Percentiles rank a stretch among this genome's conserved stretches.
Conservation (phyloP, 345 rosid genomes). For the Euclidium syriacum region DNA sequence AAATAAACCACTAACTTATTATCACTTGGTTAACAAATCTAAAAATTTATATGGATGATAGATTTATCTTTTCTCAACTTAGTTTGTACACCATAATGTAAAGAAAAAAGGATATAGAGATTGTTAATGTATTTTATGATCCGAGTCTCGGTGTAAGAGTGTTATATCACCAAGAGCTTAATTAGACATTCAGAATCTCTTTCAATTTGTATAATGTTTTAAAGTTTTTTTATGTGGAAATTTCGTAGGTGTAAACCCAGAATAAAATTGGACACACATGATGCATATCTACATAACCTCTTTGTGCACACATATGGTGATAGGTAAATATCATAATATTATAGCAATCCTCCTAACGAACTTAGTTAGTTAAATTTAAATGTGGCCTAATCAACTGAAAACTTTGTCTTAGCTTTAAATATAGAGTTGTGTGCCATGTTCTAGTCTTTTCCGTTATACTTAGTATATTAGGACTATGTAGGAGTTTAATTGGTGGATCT, state of each 20-base stretch:
- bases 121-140: not conserved
- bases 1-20: too few species aligned
- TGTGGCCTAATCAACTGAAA: not conserved
- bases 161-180: too few species aligned
- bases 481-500: not conserved
- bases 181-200: not conserved
- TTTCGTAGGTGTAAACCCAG: too few species aligned
- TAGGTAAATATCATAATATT: not conserved
- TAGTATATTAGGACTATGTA: not conserved
- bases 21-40: too few species aligned
- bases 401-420: not conserved
- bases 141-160: not conserved
- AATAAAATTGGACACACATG: not conserved
- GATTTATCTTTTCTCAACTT: too few species aligned
- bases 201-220: too few species aligned
- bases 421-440: conserved; percentile 24
- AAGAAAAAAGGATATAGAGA: too few species aligned
- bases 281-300: conserved; percentile 15
- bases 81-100: too few species aligned
- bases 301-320: conserved; percentile 5
- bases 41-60: too few species aligned
- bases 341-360: conserved; percentile 15
- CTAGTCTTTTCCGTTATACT: not conserved
- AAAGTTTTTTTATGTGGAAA: too few species aligned
- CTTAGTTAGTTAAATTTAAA: conserved; percentile 9